Percentiles rank a stretch among this genome's conserved stretches.
Conservation (phyloP, 2,329 filamentous ascomycete species). For the Cytospora leucostoma region DNA sequence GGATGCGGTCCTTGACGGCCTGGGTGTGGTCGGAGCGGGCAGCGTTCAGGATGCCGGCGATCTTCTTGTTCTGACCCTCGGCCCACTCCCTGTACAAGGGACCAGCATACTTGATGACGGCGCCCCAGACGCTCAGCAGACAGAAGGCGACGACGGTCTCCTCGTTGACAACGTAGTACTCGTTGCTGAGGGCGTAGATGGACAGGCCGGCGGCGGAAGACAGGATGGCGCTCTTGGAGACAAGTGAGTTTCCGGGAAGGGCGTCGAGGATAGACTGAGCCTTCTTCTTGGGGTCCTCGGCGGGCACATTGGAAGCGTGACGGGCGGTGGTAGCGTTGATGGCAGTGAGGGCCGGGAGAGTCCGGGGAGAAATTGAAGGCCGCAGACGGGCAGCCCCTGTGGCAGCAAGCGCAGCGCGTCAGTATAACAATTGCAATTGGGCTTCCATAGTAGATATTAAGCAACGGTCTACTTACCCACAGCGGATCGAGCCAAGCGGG, state of each 20-base stretch:
- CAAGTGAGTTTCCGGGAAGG: constrained; percentile 85
- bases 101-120: constrained; percentile 89
- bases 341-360: constrained; percentile 69
- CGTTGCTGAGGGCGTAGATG: constrained; percentile 96
- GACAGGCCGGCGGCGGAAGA: constrained; percentile 89
- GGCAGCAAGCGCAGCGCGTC: constrained; percentile 32
- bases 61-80: constrained; percentile 83
- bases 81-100: constrained; percentile 94
- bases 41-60: constrained; percentile 92
- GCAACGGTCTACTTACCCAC: constrained; percentile 68
- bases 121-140: constrained; percentile 89
- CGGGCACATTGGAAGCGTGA: constrained; percentile 74
- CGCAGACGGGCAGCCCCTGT: constrained; percentile 89
- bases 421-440: constrained; percentile 25
- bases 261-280: constrained; percentile 93
- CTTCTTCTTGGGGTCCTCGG: constrained; percentile 93
- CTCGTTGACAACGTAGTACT: constrained; percentile 99
- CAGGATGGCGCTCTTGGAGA: constrained; percentile 96
- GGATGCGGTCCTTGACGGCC: constrained; percentile 92
- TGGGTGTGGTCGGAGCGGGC: constrained; percentile 92
- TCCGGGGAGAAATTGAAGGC: constrained; percentile 73
- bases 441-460: constrained; percentile 37
- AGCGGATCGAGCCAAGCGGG: constrained; percentile 93
- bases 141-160: constrained; percentile 94
- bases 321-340: constrained; percentile 67